These are phyloP conservation scores for Citrus unshiu DNA, from an alignment of 345 rosid species.

Conservation along the genomic window DNA sequence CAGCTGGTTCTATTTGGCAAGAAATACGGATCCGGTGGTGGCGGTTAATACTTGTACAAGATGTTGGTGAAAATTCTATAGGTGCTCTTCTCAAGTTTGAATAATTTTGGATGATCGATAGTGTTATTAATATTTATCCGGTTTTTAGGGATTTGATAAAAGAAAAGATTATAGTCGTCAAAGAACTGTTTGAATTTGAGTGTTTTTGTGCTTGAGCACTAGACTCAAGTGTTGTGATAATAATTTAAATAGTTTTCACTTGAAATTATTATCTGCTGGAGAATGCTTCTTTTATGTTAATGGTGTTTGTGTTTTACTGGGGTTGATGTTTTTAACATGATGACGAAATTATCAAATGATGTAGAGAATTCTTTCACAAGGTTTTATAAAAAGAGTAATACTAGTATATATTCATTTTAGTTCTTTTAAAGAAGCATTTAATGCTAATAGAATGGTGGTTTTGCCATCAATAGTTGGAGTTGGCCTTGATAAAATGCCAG, in stretches of 20 bases:
- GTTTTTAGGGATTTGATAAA: slow-evolving; percentile 8
- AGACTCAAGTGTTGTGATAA: slow-evolving; percentile 5
- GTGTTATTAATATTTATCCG: slow-evolving; percentile 6
- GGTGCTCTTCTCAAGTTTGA: slow-evolving; percentile 15
- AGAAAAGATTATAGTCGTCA: background rate
- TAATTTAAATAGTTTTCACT: background rate
- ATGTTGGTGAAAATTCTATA: slow-evolving; percentile 2
- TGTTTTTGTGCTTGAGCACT: slow-evolving; percentile 14
- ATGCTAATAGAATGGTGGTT: too few species aligned
- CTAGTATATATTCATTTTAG: too few species aligned
- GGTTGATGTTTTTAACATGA: background rate
- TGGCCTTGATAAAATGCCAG: too few species aligned
- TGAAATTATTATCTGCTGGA: background rate
- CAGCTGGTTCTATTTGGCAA: slow-evolving; percentile 53
- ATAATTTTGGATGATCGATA: slow-evolving; percentile 21
- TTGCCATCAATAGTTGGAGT: too few species aligned
- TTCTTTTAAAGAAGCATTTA: too few species aligned
- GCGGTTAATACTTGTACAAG: slow-evolving; percentile 25
- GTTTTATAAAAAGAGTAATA: background rate
- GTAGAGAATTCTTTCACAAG: background rate
- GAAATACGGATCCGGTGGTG: slow-evolving; percentile 53
- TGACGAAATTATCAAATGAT: background rate
- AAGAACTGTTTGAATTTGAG: slow-evolving; percentile 14
- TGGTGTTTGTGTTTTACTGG: background rate
- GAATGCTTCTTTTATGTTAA: background rate